Conservation (phyloP, 768 basidiomycete genomes). For the Russula ochroleuca region DNA sequence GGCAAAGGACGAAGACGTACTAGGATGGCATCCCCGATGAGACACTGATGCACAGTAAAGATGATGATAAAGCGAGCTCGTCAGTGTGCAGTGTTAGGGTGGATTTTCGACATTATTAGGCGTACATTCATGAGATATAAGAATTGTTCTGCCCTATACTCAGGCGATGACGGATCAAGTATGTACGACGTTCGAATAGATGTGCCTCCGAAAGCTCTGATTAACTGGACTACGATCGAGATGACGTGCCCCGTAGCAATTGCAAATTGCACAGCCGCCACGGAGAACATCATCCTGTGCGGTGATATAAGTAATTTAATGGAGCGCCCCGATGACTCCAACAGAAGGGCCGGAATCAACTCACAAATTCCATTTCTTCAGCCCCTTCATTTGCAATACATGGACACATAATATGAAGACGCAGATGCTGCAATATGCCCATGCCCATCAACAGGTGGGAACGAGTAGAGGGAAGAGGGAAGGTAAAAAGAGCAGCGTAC, state of each 20-base stretch:
- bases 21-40: slow-evolving; percentile 22
- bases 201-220: slow-evolving; percentile 2
- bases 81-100: not conserved
- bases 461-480: too few species aligned
- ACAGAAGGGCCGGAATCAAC: not conserved
- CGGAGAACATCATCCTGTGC: slow-evolving; percentile 10
- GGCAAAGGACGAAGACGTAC: not conserved
- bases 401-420: slow-evolving; percentile 11
- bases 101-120: not conserved
- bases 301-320: not conserved
- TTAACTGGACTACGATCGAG: slow-evolving; percentile 14
- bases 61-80: too few species aligned
- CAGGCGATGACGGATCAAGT: slow-evolving; percentile 5
- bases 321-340: not conserved
- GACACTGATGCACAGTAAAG: not conserved
- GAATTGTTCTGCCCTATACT: slow-evolving; percentile 7
- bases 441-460: not conserved
- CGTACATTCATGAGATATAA: slow-evolving; percentile 21
- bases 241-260: slow-evolving; percentile 17
- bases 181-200: not conserved
- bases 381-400: slow-evolving; percentile 4
- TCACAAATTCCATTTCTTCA: slow-evolving; percentile 10
- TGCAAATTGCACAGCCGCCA: slow-evolving; percentile 12
- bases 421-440: slow-evolving; percentile 4
- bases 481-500: not conserved